phyloP scores from a whole-genome alignment of 129 eudicot species.

The Pittosporum tobira region DNA sequence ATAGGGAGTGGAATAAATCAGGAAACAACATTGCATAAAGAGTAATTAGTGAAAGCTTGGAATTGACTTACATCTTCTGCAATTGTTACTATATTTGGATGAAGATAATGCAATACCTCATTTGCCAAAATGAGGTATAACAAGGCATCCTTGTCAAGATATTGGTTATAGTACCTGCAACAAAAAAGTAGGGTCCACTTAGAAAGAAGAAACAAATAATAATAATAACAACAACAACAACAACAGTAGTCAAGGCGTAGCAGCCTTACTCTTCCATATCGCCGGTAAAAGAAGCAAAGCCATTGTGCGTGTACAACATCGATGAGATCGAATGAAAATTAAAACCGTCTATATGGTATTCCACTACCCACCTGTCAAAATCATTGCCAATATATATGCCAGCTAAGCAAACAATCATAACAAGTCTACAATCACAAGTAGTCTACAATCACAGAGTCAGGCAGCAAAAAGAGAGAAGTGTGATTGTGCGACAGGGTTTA shows the following conservation, averaged over 20 bases:
- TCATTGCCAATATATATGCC: constrained; percentile 4
- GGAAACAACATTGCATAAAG: background rate
- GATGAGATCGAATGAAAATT: constrained; percentile 87
- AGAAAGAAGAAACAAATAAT: background rate
- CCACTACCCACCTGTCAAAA: constrained; percentile 89
- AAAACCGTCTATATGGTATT: constrained; percentile 89
- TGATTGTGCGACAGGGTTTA: background rate
- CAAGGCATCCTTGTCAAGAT: constrained; percentile 80
- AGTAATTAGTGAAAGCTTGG: background rate
- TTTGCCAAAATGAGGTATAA: constrained; percentile 84
- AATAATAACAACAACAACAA: no score
- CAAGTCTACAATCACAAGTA: no score
- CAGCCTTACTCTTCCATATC: constrained; percentile 93
- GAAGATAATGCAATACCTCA: constrained; percentile 74
- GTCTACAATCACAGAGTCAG: background rate
- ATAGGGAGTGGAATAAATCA: background rate
- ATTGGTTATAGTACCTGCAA: constrained; percentile 84
- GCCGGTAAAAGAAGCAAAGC: constrained; percentile 88
- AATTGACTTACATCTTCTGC: constrained; percentile 80
- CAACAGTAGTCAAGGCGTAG: background rate
- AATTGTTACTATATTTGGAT: constrained; percentile 86
- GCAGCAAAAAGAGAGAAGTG: background rate
- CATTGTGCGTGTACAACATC: constrained; percentile 95
- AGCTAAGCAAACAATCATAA: background rate
- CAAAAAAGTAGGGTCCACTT: background rate